These are phyloP conservation scores for Syzygium oleosum DNA, from an alignment of 345 rosid genomes.

Conservation along the genomic window DNA sequence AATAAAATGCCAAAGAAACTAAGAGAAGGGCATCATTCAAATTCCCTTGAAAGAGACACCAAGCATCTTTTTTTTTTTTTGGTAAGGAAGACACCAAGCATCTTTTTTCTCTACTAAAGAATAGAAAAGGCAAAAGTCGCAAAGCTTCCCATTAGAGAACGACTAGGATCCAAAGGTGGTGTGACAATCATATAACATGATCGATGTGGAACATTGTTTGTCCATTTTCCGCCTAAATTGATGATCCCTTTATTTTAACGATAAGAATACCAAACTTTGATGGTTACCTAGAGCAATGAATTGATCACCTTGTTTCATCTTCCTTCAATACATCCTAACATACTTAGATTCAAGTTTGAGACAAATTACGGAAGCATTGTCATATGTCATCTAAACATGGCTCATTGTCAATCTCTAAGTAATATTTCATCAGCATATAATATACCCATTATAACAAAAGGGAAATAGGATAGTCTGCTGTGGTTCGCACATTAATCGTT, in stretches of 20 bases:
- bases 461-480: neutral
- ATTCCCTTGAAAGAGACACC: neutral
- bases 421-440: neutral
- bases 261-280: neutral
- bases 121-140: neutral
- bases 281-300: neutral
- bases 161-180: neutral
- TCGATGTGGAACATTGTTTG: neutral
- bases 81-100: neutral
- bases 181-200: neutral
- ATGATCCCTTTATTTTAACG: neutral
- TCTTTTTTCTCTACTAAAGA: neutral
- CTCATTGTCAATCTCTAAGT: neutral
- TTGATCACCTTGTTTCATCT: neutral
- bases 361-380: neutral
- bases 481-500: neutral
- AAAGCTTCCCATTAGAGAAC: neutral
- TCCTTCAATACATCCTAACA: neutral
- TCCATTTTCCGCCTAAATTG: neutral
- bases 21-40: neutral
- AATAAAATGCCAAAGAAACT: neutral
- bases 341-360: neutral
- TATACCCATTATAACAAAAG: neutral
- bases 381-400: rapidly evolving
- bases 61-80: neutral